Base-by-base conservation (phyloP, 495 filamentous ascomycete genomes). In the Neurospora africana region DNA sequence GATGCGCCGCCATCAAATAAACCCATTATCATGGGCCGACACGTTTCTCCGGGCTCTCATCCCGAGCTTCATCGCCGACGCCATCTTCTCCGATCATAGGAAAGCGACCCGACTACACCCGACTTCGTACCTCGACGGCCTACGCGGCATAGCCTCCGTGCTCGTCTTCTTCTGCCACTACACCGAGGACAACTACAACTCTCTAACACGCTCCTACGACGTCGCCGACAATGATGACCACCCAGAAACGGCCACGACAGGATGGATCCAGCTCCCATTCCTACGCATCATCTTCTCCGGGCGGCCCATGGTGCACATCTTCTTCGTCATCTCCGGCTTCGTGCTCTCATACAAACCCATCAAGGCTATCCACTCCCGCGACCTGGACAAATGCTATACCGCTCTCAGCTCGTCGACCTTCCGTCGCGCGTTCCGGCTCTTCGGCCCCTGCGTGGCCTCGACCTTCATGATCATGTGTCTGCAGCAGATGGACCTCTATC, bases 291-390 rank as follows among this genome's bases (percentile, higher is more conserved):
- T 91, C 13, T 88, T 87, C 77, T 88, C 87, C 8, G 90, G 89
- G 38, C 86, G 88, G 69, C 88, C 90, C 68, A 91, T 91, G 89
- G 90, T 92, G 11, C 86, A 89, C 76, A 87, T 91, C 67, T 92
- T 92, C 83, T 92, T 91, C 80, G 87, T 91, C 71, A 88, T 92
- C 58, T 91, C 89, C 7, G 90, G 90, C 73, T 91, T 89, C 73
- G 89, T 89, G 1, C 82, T 92, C 10, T 89, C 89, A 17, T 87
- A 88, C 73, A 90, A 91, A 72, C 87, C 90, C 0, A 77, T 92
- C 40, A 86, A 86, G 72, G 80, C 83, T n/a, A 86, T 89, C 47
- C 88, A 87, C 69, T 81, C 80, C 37, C 84, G 85, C 43, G 81
- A 86, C 41, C 72, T 79, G 43, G 76, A 78, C 9, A 78, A 77